Base-by-base conservation (phyloP, 352 stramenopile species). In the Pythium dissotocum region DNA sequence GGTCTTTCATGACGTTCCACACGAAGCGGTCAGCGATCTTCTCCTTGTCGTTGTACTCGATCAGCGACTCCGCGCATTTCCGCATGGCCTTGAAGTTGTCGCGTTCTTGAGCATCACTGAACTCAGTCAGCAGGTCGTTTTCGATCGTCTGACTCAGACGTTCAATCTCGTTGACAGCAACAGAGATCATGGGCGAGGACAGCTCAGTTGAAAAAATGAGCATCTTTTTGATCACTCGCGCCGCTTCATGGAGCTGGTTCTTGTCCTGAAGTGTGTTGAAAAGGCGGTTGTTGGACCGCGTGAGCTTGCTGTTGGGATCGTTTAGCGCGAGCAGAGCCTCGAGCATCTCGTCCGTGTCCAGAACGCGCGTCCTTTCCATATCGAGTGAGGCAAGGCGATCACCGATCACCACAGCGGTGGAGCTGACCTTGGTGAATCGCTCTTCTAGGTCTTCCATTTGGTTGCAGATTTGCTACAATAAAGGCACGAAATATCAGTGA, bases 361-460 rank as follows among this genome's bases (percentile, higher is more conserved):
- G 66, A 32, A 89, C 86, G 21, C 83, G 80, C 5, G 73, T 79
- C 30, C 84, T 71, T 49, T 94, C 86, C 13, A 78, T 75, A 61
- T 94, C 84, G 49, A 94, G 71, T 14, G 72, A 78, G 18, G 83
- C 76, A 9, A 94, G 62, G n/a, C 74, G 75, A 56, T 93, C 84
- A 33, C 86, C 86, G 48, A 94, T 89, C 10, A 86, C 70, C 21
- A 94, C 78, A 8, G 86, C 86, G 0, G 86, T 87, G n/a, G 85
- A 90, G 56, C 86, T 94, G 60, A 94, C 84, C 77, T 94, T 94
- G 18, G 84, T 89, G 64, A 94, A 94, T 48, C 86, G 82, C 69
- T 94, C 85, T 70, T 94, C 86, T 30, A 94, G 65, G 57, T 93
- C 86, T 58, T 93, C 86, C 83, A 94, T 90, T 62, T 92, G 82